These are phyloP conservation scores for Stemphylium vesicarium DNA, from an alignment of 2,329 filamentous ascomycete genomes.

Conservation along the genomic window DNA sequence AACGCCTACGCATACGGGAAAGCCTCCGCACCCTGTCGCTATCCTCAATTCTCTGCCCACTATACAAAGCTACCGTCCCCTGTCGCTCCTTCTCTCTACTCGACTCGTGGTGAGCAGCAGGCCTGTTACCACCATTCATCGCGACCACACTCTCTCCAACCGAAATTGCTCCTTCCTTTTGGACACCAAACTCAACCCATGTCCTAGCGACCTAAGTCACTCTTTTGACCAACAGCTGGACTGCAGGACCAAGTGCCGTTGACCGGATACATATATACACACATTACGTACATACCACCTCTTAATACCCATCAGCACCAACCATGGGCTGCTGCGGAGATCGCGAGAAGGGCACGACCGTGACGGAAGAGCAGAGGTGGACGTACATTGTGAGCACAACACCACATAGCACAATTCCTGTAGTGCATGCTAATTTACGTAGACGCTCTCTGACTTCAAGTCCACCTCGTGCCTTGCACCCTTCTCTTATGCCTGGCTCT, in stretches of 20 bases:
- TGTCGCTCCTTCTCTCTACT: conserved; percentile 38
- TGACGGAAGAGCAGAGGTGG: conserved; percentile 69
- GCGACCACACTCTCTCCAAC: conserved; percentile 18
- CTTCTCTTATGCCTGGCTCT: conserved; percentile 85
- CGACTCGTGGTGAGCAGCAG: conserved; percentile 47
- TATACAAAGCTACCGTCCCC: conserved; percentile 30
- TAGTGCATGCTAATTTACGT: conserved; percentile 26
- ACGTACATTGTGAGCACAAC: conserved; percentile 80
- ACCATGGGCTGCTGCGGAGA: conserved; percentile 49
- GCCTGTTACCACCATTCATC: conserved; percentile 45
- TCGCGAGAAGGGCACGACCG: conserved; percentile 45
- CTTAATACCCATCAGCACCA: conserved; percentile 35
- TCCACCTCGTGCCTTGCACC: conserved; percentile 76
- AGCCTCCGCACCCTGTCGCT: conserved; percentile 15
- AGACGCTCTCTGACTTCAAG: conserved; percentile 76
- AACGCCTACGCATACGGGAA: conserved; percentile 18
- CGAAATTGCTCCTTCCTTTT: neutral
- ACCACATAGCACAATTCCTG: neutral
- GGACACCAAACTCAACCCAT: conserved; percentile 23
- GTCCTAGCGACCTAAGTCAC: conserved; percentile 36
- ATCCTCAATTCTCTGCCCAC: conserved; percentile 21
- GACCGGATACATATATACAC: conserved; percentile 38
- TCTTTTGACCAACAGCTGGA: conserved; percentile 47
- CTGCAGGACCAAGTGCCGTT: conserved; percentile 42
- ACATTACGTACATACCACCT: conserved; percentile 15